These are phyloP conservation scores for Medakamo hakoo DNA, from an alignment of 139 green algal genomes.

Conservation along the genomic window DNA sequence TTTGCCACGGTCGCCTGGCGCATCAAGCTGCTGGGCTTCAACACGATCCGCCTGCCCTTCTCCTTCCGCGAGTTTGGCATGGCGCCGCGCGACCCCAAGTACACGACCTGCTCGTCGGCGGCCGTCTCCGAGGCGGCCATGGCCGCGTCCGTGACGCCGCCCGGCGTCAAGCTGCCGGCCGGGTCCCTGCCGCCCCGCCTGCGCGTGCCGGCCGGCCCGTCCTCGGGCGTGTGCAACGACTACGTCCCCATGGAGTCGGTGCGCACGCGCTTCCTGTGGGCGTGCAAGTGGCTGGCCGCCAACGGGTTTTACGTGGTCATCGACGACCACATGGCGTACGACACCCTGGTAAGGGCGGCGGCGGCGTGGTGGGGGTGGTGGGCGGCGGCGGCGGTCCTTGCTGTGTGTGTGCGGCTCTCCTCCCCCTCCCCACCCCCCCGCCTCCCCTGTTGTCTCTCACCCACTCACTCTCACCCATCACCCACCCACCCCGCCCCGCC, in stretches of 20 bases:
- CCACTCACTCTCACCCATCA: too few species aligned
- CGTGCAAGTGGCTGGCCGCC: conserved; percentile 25
- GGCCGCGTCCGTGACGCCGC: not conserved
- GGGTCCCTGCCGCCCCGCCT: not conserved
- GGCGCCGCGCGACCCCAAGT: not conserved
- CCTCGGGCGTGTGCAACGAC: not conserved
- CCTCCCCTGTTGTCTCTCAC: too few species aligned
- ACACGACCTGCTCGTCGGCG: not conserved
- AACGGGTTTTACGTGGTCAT: conserved; percentile 39
- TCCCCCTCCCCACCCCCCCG: not conserved
- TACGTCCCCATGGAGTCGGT: not conserved
- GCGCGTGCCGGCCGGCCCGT: too few species aligned
- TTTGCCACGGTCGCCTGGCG: not conserved
- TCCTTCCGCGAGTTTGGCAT: not conserved
- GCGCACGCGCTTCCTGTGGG: conserved; percentile 19
- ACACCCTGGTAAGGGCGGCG: not conserved
- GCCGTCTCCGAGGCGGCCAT: not conserved
- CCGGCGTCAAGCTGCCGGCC: not conserved
- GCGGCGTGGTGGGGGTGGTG: not conserved
- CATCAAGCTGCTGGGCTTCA: conserved; percentile 4
- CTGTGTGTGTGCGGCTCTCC: not conserved
- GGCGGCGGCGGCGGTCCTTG: not conserved
- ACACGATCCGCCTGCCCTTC: conserved; percentile 2
- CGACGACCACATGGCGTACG: conserved; percentile 21
- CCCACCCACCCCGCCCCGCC: too few species aligned